Evolutionary conservation across 768 basidiomycete species (phyloP), one percentile per base, ranked within the genome.

Genomic region (Gyrodon lividus): DNA sequence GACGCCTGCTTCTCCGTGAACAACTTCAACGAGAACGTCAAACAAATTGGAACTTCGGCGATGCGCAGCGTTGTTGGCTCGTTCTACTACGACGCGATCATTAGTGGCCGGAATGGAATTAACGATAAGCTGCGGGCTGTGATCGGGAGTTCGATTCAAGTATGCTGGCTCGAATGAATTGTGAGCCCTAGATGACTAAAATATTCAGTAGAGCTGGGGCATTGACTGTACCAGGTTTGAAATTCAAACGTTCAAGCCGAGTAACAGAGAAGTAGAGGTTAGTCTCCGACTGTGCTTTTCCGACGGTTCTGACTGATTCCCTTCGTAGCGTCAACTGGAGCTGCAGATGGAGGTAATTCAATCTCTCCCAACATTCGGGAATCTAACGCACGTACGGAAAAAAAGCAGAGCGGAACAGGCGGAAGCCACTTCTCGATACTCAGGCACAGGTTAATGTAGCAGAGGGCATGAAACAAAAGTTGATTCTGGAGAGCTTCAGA

Each of bases 201-300:
- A 43, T 8, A 9, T 30, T 22, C 33, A 1, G 22, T 46, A 78
- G 75, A 75, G 71, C 52, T 82, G 81, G 81, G 81, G 81, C 33
- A 79, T 82, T 6, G 75, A 79, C 48, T 81, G 81, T 50, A 78
- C 80, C 6, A 66, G 79, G 51, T 82, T 81, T 57, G 81, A 82
- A 56, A 70, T 81, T n/a, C 81, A 82, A 57, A 75, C 74, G 0
- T 82, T 82, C 73, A 75, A 81, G 53, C 81, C 81, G 2, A 76
- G 77, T 4, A 82, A 82, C 48, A 73, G 79, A n/a, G 79, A 81
- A 57, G 79, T 82, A 20, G 81, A 82, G 70, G 77, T 78, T 43
- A 19, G 65, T 54, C 22, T 17, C 16, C 13, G 17, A 13, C 38
- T 9, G 20, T 38, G 22, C 14, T 22, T 3, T 14, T 17, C 3